A percentile compares a stretch with the other conserved stretches of the same genome.
These are phyloP conservation scores for Globisporangium parvum DNA, from an alignment of 352 stramenopile species.

Conservation along the genomic window DNA sequence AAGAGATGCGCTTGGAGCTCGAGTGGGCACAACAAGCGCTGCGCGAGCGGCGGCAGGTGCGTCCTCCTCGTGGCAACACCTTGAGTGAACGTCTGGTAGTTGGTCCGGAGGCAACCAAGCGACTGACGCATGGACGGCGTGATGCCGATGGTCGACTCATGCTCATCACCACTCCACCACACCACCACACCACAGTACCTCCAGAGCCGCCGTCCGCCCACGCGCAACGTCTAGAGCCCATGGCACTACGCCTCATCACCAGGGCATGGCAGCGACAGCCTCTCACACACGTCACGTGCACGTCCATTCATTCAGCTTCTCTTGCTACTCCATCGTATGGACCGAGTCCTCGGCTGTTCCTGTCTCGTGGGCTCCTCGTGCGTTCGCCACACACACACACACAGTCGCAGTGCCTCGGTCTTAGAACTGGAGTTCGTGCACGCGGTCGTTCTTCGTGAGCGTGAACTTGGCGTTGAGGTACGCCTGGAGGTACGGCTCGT, in stretches of 20 bases:
- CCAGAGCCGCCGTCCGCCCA: slow-evolving; percentile 17
- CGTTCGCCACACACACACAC: no score
- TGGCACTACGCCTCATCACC: no score
- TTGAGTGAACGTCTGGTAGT: slow-evolving; percentile 13
- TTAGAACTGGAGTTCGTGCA: slow-evolving; percentile 99
- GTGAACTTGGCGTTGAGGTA: slow-evolving; percentile 99
- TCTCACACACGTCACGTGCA: not conserved
- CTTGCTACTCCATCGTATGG: no score
- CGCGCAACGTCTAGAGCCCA: slow-evolving; percentile 5
- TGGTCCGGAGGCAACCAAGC: no score
- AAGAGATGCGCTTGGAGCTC: slow-evolving; percentile 50
- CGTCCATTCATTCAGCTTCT: not conserved
- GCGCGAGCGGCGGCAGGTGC: slow-evolving; percentile 37
- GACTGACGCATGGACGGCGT: not conserved
- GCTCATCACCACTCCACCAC: no score
- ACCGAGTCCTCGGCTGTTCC: no score
- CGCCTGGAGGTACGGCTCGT: slow-evolving; percentile 93
- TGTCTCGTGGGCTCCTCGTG: no score
- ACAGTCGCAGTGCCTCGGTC: not conserved
- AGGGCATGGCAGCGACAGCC: no score
- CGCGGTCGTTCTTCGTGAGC: slow-evolving; percentile 95
- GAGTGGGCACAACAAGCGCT: slow-evolving; percentile 42
- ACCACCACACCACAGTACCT: slow-evolving; percentile 21
- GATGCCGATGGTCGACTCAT: not conserved
- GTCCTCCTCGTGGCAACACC: no score